Conservation (phyloP, 164 flowering plant species). For the Annona cherimola region DNA sequence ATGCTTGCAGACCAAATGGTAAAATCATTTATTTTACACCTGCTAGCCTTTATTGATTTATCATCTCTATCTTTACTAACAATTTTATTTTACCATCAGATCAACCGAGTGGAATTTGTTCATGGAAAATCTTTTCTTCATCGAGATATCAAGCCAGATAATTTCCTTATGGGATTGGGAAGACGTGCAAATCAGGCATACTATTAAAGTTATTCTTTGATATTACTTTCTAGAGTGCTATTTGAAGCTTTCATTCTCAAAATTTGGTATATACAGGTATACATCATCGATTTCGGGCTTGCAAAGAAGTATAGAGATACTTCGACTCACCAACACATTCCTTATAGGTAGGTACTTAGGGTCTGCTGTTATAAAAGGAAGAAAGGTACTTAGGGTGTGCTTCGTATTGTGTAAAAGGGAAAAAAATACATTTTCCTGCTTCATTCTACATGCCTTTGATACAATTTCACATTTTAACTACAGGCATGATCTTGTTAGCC, state of each 20-base stretch:
- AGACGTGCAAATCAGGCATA: conserved; percentile 84
- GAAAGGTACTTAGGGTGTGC: no score
- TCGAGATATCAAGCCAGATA: conserved; percentile 87
- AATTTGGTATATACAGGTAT: conserved; percentile 32
- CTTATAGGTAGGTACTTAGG: conserved; percentile 57
- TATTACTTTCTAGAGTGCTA: neutral
- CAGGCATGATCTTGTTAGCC: no score
- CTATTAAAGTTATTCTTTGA: neutral
- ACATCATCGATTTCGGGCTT: conserved; percentile 56
- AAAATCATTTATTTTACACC: neutral
- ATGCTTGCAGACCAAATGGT: conserved; percentile 99
- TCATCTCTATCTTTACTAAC: neutral
- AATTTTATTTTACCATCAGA: conserved; percentile 28
- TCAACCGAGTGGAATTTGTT: conserved; percentile 82
- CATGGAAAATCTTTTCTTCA: conserved; percentile 76
- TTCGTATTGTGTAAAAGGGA: no score
- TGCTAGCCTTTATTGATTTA: neutral
- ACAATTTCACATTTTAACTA: no score
- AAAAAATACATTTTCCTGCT: no score
- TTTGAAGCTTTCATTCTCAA: neutral
- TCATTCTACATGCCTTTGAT: no score
- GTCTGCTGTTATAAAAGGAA: no score
- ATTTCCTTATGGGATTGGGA: conserved; percentile 90
- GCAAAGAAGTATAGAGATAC: conserved; percentile 63
- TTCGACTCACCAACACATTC: conserved; percentile 62